Base-by-base conservation (phyloP, 768 basidiomycete genomes). In the Mycena belliarum region DNA sequence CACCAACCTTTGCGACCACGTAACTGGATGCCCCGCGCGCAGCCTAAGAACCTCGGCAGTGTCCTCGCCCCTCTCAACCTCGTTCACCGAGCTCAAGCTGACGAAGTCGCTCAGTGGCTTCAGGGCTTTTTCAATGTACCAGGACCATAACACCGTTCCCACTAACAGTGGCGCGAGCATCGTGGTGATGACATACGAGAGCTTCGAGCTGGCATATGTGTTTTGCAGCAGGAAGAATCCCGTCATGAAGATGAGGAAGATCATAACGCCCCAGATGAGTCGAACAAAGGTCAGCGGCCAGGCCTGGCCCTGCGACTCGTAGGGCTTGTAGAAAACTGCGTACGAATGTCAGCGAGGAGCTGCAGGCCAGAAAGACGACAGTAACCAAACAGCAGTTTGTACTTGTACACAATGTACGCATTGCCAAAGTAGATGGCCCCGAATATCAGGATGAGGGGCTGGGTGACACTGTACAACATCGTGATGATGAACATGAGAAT, bases 361-460 rank as follows among this genome's bases (percentile, higher is more conserved):
- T 48, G 49, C 20, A 38, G 28, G 15, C 25, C 24, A 33, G 9
- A 45, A 40, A 9, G 26, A 10, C 7, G 4, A 73, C 91, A 54
- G 55, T 41, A 21, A 95, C 95, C 93, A 65, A 96, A 97, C 0
- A 98, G 78, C 5, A 98, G 80, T 66, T 97, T 96, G 76, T 98
- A 97, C 78, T 99, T 99, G 83, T 98, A 98, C 3, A 97, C 95
- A 6, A 98, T 81, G 69, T 99, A 99, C 8, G 84, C 93, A 37
- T 91, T 77, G n/a, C 95, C 96, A 65, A 99, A 99, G 74, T 99
- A 99, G 49, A 96, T 76, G 1, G 96, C 93, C 14, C 96, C 93
- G 68, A 98, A 98, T 26, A 97, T 82, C 53, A 98, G 81, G 70
- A 98, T 97, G 62, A 97, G 80, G 0, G 97, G 97, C 59, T 97